A percentile compares a stretch with the other conserved stretches of the same genome.
Evolutionary conservation across 2,329 filamentous ascomycete genomes (phyloP).

Genomic region (Pestalotiopsis sp.): DNA sequence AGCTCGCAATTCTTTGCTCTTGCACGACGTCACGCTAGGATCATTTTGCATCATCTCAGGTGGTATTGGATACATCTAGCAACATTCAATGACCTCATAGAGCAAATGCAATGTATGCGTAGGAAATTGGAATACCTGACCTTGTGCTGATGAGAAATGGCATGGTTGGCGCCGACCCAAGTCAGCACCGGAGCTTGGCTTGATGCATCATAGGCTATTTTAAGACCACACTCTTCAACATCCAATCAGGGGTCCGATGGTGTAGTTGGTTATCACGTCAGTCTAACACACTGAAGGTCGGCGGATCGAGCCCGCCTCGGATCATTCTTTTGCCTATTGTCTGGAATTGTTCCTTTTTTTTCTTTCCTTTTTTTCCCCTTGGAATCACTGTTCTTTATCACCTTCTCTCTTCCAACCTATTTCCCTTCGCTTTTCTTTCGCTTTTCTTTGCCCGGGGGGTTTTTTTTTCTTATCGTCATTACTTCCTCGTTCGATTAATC

Average conservation of each 20-base stretch:
- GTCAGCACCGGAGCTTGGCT: not conserved
- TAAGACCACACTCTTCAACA: not conserved
- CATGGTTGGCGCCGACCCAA: not conserved
- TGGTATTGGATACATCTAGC: too few species aligned
- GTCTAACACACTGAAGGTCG: conserved; percentile 47
- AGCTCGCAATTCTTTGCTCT: too few species aligned
- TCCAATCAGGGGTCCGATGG: conserved; percentile 22
- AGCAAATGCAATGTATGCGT: too few species aligned
- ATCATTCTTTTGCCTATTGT: not conserved
- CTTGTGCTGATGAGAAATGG: not conserved
- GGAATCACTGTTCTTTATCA: too few species aligned
- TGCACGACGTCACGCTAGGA: too few species aligned
- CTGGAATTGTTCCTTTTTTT: not conserved
- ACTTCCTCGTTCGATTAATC: too few species aligned
- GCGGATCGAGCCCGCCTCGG: conserved; percentile 34
- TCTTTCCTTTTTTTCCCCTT: not conserved
- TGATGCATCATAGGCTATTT: fast-evolving
- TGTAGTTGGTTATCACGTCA: conserved; percentile 52
- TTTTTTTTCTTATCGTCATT: too few species aligned
- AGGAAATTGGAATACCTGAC: too few species aligned
- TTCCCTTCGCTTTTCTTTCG: not conserved
- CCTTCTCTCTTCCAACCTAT: not conserved
- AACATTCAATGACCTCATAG: too few species aligned
- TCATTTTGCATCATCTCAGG: too few species aligned
- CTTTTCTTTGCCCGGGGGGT: too few species aligned